phyloP scores from a whole-genome alignment of 164 flowering plant species.

The Aristolochia contorta region DNA sequence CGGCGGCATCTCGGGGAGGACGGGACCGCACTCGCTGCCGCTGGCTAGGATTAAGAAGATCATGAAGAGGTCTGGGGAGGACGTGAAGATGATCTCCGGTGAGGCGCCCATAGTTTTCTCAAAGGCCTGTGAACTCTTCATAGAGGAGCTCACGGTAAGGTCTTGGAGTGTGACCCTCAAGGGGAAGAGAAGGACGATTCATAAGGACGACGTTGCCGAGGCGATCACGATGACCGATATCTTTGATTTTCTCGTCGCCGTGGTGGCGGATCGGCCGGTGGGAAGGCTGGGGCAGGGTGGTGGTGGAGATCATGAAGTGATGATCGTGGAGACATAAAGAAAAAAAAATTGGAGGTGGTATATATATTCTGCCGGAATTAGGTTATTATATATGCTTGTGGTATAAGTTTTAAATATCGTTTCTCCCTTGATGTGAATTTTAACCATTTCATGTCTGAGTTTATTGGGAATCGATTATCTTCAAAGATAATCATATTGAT shows the following conservation, averaged over 20 bases:
- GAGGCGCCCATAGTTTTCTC: slow-evolving; percentile 72
- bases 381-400: too few relatives aligned
- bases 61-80: slow-evolving; percentile 60
- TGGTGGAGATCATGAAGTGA: too few relatives aligned
- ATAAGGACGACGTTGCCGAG: slow-evolving; percentile 48
- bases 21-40: slow-evolving; percentile 53
- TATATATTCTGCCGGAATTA: too few relatives aligned
- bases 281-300: neutral
- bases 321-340: too few relatives aligned
- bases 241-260: slow-evolving; percentile 53
- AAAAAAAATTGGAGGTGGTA: too few relatives aligned
- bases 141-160: slow-evolving; percentile 44
- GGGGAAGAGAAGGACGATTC: slow-evolving; percentile 55
- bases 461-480: too few relatives aligned
- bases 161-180: slow-evolving; percentile 53
- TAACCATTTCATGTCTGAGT: too few relatives aligned
- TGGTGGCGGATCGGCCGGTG: slow-evolving; percentile 23
- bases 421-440: too few relatives aligned
- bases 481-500: too few relatives aligned
- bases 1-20: slow-evolving; percentile 33
- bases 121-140: slow-evolving; percentile 64
- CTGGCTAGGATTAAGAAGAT: slow-evolving; percentile 78
- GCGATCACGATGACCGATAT: slow-evolving; percentile 51
- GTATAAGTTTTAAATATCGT: too few relatives aligned
- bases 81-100: slow-evolving; percentile 70